Base-by-base conservation (phyloP, 2,329 filamentous ascomycete genomes). In the Didymella sp. region DNA sequence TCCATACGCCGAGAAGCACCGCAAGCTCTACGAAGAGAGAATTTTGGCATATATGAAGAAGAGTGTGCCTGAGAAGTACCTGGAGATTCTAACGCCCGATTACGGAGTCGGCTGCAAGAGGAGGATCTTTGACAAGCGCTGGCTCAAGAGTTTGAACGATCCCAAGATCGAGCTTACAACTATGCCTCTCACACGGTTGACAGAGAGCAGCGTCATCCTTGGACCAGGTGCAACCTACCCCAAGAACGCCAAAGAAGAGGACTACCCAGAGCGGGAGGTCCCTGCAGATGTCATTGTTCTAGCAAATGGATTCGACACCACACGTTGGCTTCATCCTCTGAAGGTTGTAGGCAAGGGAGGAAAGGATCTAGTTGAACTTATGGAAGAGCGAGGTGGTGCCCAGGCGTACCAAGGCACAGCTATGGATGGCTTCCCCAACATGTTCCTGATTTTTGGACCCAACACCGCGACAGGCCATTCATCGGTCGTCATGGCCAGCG, bases 41-140 rank as follows among this genome's bases (percentile, higher is more conserved):
- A 80, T 78, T 64, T 56, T 85, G 28, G 53, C 64, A 5, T 75
- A 81, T 42, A 81, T 87, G 77, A 80, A 78, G 55, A 66, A 70
- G 4, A 76, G 71, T 1, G 83, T 83, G 0, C 87, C 87, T 0
- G 75, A 81, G 46, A 83, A 86, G 70, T 89, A 88, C 57, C 83
- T 85, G 59, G 82, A 86, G 27, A 78, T 87, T 6, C 69, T 89
- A 31, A 85, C 85, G 0, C 87, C 87, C 0, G 81, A 88, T 46
- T 89, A 87, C 54, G 79, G 81, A 41, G 72, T 88, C 13, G 85
- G 86, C 1, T 89, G 86, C 74, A 89, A 88, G 74, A 76, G 87
- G n/a, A 79, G 85, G 13, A 82, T 89, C 51, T 83, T 83, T 50
- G 85, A 88, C 56, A 78, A 80, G 2, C 78, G 77, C 1, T 89